Percentiles rank a stretch among this genome's conserved stretches.
Evolutionary conservation across 176 grass and related monocot genomes (phyloP).

Genomic region (maize (Zea mays)): DNA sequence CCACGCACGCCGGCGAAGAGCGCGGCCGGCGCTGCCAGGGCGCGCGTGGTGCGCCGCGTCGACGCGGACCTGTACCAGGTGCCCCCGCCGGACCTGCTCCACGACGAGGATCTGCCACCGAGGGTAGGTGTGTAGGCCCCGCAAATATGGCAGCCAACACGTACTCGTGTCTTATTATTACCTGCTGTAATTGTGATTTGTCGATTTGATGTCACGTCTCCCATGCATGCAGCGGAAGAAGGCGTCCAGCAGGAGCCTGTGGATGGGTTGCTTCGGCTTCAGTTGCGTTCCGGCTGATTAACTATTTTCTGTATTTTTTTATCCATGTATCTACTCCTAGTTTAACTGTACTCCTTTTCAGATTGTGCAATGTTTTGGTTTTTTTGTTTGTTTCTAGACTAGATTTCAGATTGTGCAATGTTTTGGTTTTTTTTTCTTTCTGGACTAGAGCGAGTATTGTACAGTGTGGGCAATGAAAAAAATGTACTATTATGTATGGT

Average conservation of each 20-base stretch:
- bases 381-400: too few relatives aligned
- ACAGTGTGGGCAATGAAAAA: neutral
- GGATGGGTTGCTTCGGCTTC: conserved; percentile 45
- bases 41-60: conserved; percentile 6
- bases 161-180: neutral
- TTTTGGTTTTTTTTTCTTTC: too few relatives aligned
- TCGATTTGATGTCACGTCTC: neutral
- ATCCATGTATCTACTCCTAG: neutral
- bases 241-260: neutral
- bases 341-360: too few relatives aligned
- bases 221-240: neutral
- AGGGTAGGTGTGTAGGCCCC: neutral
- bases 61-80: conserved; percentile 45
- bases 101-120: neutral
- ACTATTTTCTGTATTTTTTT: neutral
- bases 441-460: neutral
- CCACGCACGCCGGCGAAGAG: neutral
- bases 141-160: too few relatives aligned
- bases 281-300: conserved; percentile 23
- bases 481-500: too few relatives aligned
- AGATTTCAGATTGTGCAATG: too few relatives aligned
- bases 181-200: neutral
- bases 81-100: conserved; percentile 24
- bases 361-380: too few relatives aligned
- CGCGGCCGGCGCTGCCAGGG: neutral